Conservation (phyloP, 163 green algal genomes). For the Chlamydomonas reinhardtii region DNA sequence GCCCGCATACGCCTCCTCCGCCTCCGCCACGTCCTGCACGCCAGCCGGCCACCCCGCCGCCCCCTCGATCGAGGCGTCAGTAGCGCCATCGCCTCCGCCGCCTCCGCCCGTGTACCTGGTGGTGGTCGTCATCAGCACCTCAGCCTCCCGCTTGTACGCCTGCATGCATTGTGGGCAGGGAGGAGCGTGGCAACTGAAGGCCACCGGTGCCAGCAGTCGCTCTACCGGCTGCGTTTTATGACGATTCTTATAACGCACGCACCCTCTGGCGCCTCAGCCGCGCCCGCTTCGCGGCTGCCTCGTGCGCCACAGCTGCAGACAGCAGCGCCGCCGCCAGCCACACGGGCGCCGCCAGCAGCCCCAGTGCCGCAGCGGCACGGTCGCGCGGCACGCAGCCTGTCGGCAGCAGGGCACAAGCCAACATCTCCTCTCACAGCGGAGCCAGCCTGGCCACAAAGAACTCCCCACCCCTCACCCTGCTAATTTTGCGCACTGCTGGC, state of each 20-base stretch:
- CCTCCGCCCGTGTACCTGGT: not conserved
- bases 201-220: too few relatives aligned
- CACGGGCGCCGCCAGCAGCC: constrained; percentile 12
- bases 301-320: not conserved
- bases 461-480: too few relatives aligned
- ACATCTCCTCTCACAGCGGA: too few relatives aligned
- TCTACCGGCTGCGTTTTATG: too few relatives aligned
- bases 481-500: not conserved
- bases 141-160: not conserved
- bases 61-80: not conserved
- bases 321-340: constrained; percentile 8
- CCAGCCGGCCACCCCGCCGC: not conserved
- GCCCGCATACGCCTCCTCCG: too few relatives aligned
- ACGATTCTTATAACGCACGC: too few relatives aligned
- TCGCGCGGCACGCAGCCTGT: constrained; percentile 15
- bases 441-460: too few relatives aligned
- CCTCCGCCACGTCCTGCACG: too few relatives aligned
- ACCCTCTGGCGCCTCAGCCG: constrained; percentile 21
- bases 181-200: too few relatives aligned
- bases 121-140: not conserved
- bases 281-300: not conserved
- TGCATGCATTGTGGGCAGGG: too few relatives aligned
- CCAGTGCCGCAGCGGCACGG: constrained; percentile 12
- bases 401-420: not conserved
- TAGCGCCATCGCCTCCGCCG: not conserved